Base-by-base conservation (phyloP, 768 basidiomycete species). In the Agaricus subrufescens region DNA sequence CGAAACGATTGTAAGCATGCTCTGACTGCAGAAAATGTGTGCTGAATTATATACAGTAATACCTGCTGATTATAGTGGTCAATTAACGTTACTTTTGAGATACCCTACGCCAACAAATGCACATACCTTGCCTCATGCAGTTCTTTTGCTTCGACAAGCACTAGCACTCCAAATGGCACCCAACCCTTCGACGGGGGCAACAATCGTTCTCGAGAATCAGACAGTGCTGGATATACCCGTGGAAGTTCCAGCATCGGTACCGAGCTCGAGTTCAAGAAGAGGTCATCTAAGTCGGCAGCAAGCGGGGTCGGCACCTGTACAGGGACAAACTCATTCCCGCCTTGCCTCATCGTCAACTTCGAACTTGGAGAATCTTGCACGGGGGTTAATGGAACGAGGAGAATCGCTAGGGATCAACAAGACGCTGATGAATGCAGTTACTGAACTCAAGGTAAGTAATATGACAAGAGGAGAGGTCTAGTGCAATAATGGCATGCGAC, bases 321-420 rank as follows among this genome's bases (percentile, higher is more conserved):
- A 58, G 58, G 40, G 61, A 49, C 12, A 60, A 34, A 58, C 56
- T 25, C 72, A 73, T 62, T 63, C 67, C 37, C 77, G 77, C 53
- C 79, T 77, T 50, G 68, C 70, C 19, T 69, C 75, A 27, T 71
- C 71, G 37, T 67, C 73, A 38, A 70, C 73, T 29, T 72, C 85
- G 66, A 83, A 80, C 34, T 69, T 88, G 23, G 92, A 93, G 62
- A 75, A 85, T 63, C 75, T 91, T 59, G 80, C 91, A 0, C 78
- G 86, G 49, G 85, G 87, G 23, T 69, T 93, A 48, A 62, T 91
- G 58, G 89, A 93, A 66, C 76, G 83, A 19, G 84, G 89, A 27
- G 90, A 91, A 71, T 88, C 81, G 58, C 71, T 91, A 29, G 88
- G 89, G n/a, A 87, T 91, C 58, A 92, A 92, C 67, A 89, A 84